Conservation (phyloP, 345 rosid genomes). For the Pugionium cornutum region DNA sequence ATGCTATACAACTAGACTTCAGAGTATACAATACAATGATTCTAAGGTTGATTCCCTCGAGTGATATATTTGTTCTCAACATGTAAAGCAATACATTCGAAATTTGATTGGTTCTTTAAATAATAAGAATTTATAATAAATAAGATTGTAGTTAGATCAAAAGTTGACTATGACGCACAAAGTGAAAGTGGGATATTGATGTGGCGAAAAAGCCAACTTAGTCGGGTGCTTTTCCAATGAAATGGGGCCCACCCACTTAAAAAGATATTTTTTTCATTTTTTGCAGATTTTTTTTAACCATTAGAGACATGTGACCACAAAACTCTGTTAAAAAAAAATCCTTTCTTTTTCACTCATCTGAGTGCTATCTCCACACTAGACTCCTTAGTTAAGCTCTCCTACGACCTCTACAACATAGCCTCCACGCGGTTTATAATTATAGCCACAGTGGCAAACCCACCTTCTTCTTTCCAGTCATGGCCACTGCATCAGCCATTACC, state of each 20-base stretch:
- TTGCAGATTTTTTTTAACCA: constrained; percentile 25
- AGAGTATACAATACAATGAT: background rate
- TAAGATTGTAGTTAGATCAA: background rate
- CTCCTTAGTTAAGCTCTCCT: constrained; percentile 38
- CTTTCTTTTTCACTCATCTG: constrained; percentile 7
- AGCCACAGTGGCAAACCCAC: constrained; percentile 40
- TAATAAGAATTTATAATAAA: no score
- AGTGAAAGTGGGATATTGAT: constrained; percentile 17
- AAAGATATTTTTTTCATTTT: background rate
- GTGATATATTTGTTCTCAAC: background rate
- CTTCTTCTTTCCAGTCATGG: constrained; percentile 35
- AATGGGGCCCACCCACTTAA: constrained; percentile 20
- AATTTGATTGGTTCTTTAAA: background rate
- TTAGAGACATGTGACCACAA: constrained; percentile 36
- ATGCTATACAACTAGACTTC: constrained; percentile 19
- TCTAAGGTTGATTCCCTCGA: background rate
- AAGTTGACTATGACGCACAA: constrained; percentile 23
- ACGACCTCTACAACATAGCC: constrained; percentile 23
- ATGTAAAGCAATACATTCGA: no score
- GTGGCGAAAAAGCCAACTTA: constrained; percentile 33
- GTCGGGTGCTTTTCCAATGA: constrained; percentile 37
- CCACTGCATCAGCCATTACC: constrained; percentile 27
- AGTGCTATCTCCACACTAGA: constrained; percentile 19
- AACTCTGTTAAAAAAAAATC: constrained; percentile 1
- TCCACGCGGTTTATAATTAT: constrained; percentile 35